A percentile compares a stretch with the other conserved stretches of the same genome.
Conservation (phyloP, 2,329 filamentous ascomycete genomes). For the Colletotrichum musicola region DNA sequence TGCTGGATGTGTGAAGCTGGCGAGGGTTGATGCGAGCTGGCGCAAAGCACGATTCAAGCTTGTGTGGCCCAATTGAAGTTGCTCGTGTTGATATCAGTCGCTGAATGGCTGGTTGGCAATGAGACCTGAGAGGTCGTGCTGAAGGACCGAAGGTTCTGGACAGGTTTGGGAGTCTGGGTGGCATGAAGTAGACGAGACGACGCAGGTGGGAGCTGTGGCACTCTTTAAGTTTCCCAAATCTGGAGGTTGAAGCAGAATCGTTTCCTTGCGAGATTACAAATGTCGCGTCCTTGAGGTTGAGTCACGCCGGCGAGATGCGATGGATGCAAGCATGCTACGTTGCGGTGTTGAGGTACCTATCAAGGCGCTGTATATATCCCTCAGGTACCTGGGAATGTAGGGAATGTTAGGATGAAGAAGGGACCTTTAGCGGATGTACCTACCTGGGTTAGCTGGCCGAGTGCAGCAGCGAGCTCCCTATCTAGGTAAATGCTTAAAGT, state of each 20-base stretch:
- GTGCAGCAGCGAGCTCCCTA: no score
- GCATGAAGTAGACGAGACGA: constrained; percentile 33
- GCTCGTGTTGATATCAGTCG: neutral
- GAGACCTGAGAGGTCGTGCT: constrained; percentile 13
- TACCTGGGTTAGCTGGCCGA: neutral
- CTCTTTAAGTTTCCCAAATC: neutral
- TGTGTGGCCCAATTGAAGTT: neutral
- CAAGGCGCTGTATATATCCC: constrained; percentile 2
- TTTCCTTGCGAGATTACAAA: constrained; percentile 13
- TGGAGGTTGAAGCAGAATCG: neutral
- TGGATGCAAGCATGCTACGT: constrained; percentile 23
- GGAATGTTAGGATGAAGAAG: no score
- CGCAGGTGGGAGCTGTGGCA: neutral
- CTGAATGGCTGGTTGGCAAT: neutral
- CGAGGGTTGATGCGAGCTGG: neutral
- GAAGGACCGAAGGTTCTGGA: constrained; percentile 31
- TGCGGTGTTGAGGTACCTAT: constrained; percentile 25
- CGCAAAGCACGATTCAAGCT: neutral
- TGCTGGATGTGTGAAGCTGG: neutral
- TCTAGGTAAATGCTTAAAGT: no score
- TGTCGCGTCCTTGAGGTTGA: constrained; percentile 23
- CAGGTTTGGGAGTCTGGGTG: constrained; percentile 32
- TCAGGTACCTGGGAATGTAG: neutral
- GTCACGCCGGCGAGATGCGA: constrained; percentile 24
- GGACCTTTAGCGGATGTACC: neutral